These are phyloP conservation scores for Colletotrichum abscissum DNA, from an alignment of 2,329 filamentous ascomycete genomes.

Conservation along the genomic window DNA sequence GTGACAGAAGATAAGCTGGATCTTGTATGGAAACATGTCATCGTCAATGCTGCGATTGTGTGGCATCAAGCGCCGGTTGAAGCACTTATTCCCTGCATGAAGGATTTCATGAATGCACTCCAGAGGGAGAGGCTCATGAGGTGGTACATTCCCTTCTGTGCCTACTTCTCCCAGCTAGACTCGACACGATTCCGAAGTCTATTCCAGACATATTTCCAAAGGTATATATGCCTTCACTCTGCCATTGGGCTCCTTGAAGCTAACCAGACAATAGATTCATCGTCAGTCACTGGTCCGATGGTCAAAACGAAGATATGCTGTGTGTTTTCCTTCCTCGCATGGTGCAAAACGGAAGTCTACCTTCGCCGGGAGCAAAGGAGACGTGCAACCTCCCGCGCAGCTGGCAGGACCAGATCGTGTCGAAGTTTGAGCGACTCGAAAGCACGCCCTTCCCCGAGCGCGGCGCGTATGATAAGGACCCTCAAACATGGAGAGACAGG, in stretches of 20 bases:
- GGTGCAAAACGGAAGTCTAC: slow-evolving; percentile 66
- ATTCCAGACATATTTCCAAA: slow-evolving; percentile 85
- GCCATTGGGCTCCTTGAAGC: slow-evolving; percentile 7
- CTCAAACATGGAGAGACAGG: slow-evolving; percentile 69
- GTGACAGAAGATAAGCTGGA: slow-evolving; percentile 49
- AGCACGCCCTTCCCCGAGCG: slow-evolving; percentile 73
- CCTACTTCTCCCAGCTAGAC: slow-evolving; percentile 80
- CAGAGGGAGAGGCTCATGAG: slow-evolving; percentile 72
- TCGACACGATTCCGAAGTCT: slow-evolving; percentile 80
- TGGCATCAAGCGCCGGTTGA: slow-evolving; percentile 85
- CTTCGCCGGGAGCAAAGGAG: slow-evolving; percentile 62
- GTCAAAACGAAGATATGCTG: slow-evolving; percentile 73
- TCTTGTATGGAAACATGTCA: slow-evolving; percentile 66
- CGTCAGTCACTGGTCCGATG: slow-evolving; percentile 76
- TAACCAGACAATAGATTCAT: slow-evolving; percentile 71
- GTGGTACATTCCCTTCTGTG: slow-evolving; percentile 88
- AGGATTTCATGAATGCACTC: slow-evolving; percentile 72
- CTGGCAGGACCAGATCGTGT: slow-evolving; percentile 80
- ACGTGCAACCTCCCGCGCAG: slow-evolving; percentile 69
- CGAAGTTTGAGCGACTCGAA: slow-evolving; percentile 74
- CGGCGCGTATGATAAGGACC: slow-evolving; percentile 70
- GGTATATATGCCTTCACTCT: slow-evolving; percentile 57
- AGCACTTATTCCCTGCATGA: slow-evolving; percentile 76
- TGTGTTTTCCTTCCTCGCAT: slow-evolving; percentile 77
- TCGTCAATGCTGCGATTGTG: slow-evolving; percentile 72